Conservation (phyloP, 139 green algal species). For the Micractinium conductrix region DNA sequence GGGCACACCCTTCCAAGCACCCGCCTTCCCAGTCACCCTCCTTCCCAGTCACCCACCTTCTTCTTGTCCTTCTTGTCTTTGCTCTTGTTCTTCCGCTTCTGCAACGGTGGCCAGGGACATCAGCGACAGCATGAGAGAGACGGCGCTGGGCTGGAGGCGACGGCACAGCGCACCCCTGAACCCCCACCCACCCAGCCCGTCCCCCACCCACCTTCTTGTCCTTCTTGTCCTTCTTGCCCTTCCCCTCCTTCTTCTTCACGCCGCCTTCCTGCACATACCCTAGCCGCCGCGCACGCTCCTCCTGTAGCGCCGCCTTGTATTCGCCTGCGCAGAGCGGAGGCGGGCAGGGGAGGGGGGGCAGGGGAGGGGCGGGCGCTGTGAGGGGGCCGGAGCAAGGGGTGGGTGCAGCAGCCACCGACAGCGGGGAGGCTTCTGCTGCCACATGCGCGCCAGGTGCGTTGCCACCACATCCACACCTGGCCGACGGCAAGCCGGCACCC, state of each 20-base stretch:
- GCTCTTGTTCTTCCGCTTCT: slow-evolving; percentile 32
- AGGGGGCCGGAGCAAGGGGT: background rate
- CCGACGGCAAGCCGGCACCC: background rate
- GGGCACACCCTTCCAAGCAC: background rate
- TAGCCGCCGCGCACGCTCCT: slow-evolving; percentile 38
- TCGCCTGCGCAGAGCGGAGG: slow-evolving; percentile 14
- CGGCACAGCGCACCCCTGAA: too few relatives aligned
- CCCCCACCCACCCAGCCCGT: too few relatives aligned
- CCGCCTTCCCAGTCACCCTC: too few relatives aligned
- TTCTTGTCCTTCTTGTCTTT: slow-evolving; percentile 47
- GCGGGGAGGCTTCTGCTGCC: background rate
- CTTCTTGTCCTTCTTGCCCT: slow-evolving; percentile 35
- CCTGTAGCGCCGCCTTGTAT: slow-evolving; percentile 40
- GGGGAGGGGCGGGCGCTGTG: background rate
- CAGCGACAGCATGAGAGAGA: too few relatives aligned
- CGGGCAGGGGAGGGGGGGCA: background rate
- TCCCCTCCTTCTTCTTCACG: slow-evolving; percentile 29
- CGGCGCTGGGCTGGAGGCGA: too few relatives aligned
- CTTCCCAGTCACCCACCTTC: background rate
- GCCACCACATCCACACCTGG: background rate
- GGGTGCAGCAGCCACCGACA: background rate
- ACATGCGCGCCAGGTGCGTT: background rate
- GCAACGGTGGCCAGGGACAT: too few relatives aligned
- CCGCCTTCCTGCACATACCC: slow-evolving; percentile 13
- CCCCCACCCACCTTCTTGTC: too few relatives aligned